Conservation (phyloP, 768 basidiomycete genomes). For the Vararia minispora region DNA sequence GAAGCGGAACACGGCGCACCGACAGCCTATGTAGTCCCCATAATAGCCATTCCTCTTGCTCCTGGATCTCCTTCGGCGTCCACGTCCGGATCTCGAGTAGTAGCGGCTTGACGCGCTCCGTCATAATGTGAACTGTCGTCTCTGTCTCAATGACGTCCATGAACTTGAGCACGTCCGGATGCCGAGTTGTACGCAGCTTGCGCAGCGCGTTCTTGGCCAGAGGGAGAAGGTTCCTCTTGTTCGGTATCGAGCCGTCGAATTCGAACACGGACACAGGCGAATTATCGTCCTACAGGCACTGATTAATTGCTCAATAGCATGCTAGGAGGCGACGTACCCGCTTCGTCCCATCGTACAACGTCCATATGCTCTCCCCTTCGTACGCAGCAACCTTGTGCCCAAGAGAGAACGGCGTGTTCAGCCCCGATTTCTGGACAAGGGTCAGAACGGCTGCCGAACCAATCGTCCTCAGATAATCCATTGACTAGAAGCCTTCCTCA, state of each 20-base stretch:
- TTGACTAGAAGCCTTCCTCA: too few relatives aligned
- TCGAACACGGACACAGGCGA: conserved; percentile 83
- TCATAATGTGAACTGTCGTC: conserved; percentile 80
- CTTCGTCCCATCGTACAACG: conserved; percentile 79
- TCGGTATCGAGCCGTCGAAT: conserved; percentile 63
- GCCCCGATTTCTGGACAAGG: conserved; percentile 87
- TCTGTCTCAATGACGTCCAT: conserved; percentile 92
- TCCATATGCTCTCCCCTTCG: conserved; percentile 69
- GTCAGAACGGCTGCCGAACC: conserved; percentile 82
- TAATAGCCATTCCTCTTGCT: conserved; percentile 77
- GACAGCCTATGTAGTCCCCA: conserved; percentile 92
- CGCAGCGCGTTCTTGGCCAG: conserved; percentile 85
- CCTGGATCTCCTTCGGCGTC: conserved; percentile 48
- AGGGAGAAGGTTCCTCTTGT: conserved; percentile 47
- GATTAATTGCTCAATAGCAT: conserved; percentile 11
- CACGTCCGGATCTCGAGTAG: conserved; percentile 48
- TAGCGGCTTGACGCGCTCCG: conserved; percentile 82
- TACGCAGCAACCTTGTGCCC: conserved; percentile 60
- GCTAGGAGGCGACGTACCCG: conserved; percentile 37
- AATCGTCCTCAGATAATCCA: conserved; percentile 77
- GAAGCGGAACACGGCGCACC: conserved; percentile 33
- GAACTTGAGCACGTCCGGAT: conserved; percentile 94
- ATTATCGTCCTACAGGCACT: conserved; percentile 66
- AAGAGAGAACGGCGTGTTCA: conserved; percentile 80
- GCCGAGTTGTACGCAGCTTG: conserved; percentile 83